phyloP scores from a whole-genome alignment of 306 rosid species.

The Mimosa pudica region DNA sequence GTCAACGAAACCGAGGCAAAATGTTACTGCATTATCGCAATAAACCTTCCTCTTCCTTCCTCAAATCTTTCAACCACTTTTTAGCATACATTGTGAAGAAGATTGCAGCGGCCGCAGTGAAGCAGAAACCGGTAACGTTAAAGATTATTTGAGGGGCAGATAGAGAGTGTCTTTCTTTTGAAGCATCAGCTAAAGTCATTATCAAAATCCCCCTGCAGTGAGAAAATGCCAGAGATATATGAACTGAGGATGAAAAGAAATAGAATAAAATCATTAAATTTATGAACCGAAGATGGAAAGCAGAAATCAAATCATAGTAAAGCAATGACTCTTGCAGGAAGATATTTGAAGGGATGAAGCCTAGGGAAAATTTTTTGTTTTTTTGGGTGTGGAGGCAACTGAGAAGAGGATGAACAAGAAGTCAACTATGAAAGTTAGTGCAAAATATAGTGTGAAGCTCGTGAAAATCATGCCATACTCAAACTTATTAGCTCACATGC shows the following conservation, averaged over 20 bases:
- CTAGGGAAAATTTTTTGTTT: background rate
- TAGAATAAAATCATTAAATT: constrained; percentile 1
- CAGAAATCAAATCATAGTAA: constrained; percentile 10
- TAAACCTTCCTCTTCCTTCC: constrained; percentile 51
- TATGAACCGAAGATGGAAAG: background rate
- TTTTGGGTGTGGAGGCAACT: background rate
- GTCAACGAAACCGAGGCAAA: constrained; percentile 14
- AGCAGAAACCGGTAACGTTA: constrained; percentile 58
- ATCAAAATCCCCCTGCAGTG: constrained; percentile 78
- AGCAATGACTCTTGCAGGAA: background rate
- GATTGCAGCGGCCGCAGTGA: constrained; percentile 58
- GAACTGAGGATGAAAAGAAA: background rate
- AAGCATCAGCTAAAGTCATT: constrained; percentile 70
- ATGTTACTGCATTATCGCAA: constrained; percentile 48
- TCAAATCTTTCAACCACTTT: constrained; percentile 54
- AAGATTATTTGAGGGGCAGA: constrained; percentile 63
- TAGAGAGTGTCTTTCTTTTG: constrained; percentile 51
- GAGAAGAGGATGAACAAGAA: background rate
- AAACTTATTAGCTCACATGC: background rate
- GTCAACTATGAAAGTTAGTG: background rate
- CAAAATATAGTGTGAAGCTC: background rate
- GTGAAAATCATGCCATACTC: background rate
- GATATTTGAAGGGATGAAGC: constrained; percentile 12
- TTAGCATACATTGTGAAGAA: constrained; percentile 73
- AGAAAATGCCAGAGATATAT: constrained; percentile 18